These are phyloP conservation scores for Ziziphus jujuba DNA, from an alignment of 306 rosid genomes.

Conservation along the genomic window DNA sequence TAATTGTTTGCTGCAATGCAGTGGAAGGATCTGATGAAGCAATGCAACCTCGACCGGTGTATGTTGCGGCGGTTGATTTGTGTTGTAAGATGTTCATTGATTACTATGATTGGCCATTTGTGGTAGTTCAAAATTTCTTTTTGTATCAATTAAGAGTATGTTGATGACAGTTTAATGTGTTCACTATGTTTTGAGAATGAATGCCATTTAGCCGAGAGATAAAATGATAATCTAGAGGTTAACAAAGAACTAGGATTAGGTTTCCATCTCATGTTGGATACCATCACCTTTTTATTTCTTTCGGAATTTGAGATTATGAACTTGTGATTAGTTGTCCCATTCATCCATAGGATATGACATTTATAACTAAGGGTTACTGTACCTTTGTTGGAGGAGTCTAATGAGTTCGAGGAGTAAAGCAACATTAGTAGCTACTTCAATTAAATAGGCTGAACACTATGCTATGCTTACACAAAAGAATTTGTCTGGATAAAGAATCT, in stretches of 20 bases:
- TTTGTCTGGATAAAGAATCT: background rate
- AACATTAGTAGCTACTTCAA: background rate
- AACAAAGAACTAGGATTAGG: too few species aligned
- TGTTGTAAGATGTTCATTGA: conserved; percentile 56
- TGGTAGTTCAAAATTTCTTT: background rate
- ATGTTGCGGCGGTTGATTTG: conserved; percentile 97
- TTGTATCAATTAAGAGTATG: background rate
- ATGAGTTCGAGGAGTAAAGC: background rate
- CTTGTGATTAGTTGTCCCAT: too few species aligned
- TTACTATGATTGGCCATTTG: background rate
- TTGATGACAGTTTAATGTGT: background rate
- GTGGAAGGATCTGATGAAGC: conserved; percentile 55
- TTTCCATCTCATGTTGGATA: too few species aligned
- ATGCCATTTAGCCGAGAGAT: too few species aligned
- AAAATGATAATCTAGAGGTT: too few species aligned
- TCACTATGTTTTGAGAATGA: too few species aligned
- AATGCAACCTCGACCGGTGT: conserved; percentile 77
- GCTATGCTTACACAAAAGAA: background rate
- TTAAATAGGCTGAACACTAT: background rate
- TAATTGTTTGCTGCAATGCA: conserved; percentile 22
- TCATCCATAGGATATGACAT: background rate
- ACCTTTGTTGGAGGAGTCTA: background rate
- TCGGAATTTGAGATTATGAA: too few species aligned
- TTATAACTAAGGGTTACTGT: background rate
- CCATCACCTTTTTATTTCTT: too few species aligned